A percentile compares a stretch with the other conserved stretches of the same genome.
Evolutionary conservation across 2,329 filamentous ascomycete genomes (phyloP).

Genomic region (Trichoderma sp.): DNA sequence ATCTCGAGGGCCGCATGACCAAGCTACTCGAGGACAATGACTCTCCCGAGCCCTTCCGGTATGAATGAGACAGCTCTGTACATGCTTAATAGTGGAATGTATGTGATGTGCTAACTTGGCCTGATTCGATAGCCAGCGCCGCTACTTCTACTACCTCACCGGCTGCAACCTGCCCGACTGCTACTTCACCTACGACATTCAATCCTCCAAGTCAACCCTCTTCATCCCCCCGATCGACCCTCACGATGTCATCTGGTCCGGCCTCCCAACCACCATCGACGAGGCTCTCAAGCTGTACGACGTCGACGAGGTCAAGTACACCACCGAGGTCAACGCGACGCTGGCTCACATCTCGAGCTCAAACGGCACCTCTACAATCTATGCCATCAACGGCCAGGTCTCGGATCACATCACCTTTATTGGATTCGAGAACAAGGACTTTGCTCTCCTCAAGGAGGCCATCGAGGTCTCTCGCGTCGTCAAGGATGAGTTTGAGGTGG

Average conservation of each 20-base stretch:
- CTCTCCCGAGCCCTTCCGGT: conserved; percentile 77
- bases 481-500: conserved; percentile 74
- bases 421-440: conserved; percentile 64
- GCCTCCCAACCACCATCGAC: conserved; percentile 72
- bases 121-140: conserved; percentile 64
- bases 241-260: conserved; percentile 91
- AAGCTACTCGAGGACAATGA: conserved; percentile 88
- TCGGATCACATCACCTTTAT: conserved; percentile 70
- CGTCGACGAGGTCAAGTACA: conserved; percentile 72
- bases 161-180: conserved; percentile 80
- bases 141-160: conserved; percentile 92
- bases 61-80: conserved; percentile 22
- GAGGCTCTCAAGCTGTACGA: conserved; percentile 78
- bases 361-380: conserved; percentile 51
- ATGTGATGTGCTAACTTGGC: neutral
- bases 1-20: conserved; percentile 81
- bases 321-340: conserved; percentile 72
- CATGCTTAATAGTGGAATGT: neutral
- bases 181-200: conserved; percentile 77
- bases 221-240: conserved; percentile 88
- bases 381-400: conserved; percentile 76
- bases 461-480: conserved; percentile 68
- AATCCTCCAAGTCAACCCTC: conserved; percentile 69
- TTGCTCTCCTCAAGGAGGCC: conserved; percentile 54
- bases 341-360: conserved; percentile 53